A percentile compares a stretch with the other conserved stretches of the same genome.
These are phyloP conservation scores for Calcarisporium arbuscula DNA, from an alignment of 2,329 filamentous ascomycete genomes.

Conservation along the genomic window DNA sequence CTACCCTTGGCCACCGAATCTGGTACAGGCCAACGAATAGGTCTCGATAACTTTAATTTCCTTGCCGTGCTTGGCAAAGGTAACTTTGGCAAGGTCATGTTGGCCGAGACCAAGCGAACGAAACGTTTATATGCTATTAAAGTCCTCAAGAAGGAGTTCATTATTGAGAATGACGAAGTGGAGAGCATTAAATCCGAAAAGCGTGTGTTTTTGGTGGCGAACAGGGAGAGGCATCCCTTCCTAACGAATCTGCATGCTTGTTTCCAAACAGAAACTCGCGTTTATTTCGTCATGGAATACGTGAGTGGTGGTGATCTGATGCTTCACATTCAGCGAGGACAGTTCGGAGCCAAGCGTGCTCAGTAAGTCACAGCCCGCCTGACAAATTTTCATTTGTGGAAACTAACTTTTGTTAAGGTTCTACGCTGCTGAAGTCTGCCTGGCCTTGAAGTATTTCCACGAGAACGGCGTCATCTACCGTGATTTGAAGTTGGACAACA, in stretches of 20 bases:
- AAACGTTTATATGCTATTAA: conserved; percentile 97
- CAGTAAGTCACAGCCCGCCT: conserved; percentile 58
- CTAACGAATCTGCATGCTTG: conserved; percentile 91
- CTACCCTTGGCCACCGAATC: conserved; percentile 65
- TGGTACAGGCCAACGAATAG: conserved; percentile 78
- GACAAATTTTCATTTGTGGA: conserved; percentile 5
- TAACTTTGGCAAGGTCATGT: conserved; percentile 99
- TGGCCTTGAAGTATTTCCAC: conserved; percentile 98
- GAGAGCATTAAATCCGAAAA: conserved; percentile 98
- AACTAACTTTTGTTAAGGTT: conserved; percentile 53
- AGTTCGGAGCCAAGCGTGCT: conserved; percentile 91
- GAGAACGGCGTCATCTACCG: conserved; percentile 99
- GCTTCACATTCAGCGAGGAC: conserved; percentile 95
- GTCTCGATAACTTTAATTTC: conserved; percentile 98
- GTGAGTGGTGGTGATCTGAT: conserved; percentile 97
- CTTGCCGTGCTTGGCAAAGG: conserved; percentile 95
- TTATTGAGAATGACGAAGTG: conserved; percentile 98
- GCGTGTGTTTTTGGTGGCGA: conserved; percentile 92
- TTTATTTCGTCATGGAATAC: conserved; percentile 99
- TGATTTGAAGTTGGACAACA: conserved; percentile 90
- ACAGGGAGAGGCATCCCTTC: conserved; percentile 95
- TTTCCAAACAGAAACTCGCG: conserved; percentile 96
- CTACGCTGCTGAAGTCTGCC: conserved; percentile 93
- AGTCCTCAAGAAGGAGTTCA: conserved; percentile 99
- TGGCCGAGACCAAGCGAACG: conserved; percentile 90